Base-by-base conservation (phyloP, 768 basidiomycete species). In the Heimioporus sp. region DNA sequence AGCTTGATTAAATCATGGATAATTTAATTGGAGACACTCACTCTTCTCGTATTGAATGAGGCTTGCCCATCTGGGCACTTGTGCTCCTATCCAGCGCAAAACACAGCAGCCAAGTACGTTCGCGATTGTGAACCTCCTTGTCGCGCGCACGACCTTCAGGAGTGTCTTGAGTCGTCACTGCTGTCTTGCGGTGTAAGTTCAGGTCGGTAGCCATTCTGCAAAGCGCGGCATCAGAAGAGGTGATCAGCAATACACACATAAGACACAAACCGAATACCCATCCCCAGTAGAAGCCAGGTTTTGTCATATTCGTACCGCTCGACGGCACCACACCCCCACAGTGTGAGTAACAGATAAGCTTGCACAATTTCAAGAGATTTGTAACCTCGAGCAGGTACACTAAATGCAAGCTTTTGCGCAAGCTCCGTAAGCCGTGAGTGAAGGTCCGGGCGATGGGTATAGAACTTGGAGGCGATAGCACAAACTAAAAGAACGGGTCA, bases 11-110 rank as follows among this genome's bases (percentile, higher is more conserved):
- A 21, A 19, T 35, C 13, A 32, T 17, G 21, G 21, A 34, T 43
- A 42, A 13, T 28, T 17, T 42, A n/a, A 38, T 44, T 9, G 44
- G 7, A 44, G 17, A 35, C 24, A 79, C 91, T 60, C 65, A 93
- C 91, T 99, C 96, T 71, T 98, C 96, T 65, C 87, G 85, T 58
- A 98, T 86, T 3, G 87, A 84, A 64, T 90, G 85, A 4, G 96
- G 96, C 72, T 97, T 98, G 40, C 95, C 95, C 92, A 98, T 92
- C 71, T 96, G 94, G 1, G 95, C 90, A 59, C 92, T 91, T 52
- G 88, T 80, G 60, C 93, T 96, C 55, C 92, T 79, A 66, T 98
- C 95, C 32, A 97, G 77, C 51, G 80, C 80, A 67, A 85, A 94
- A 62, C 90, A 93, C 53, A 92, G 69, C 45, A 97, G 74, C 97